Conservation (phyloP, 2,329 filamentous ascomycete genomes). For the Lecanicillium sp. region DNA sequence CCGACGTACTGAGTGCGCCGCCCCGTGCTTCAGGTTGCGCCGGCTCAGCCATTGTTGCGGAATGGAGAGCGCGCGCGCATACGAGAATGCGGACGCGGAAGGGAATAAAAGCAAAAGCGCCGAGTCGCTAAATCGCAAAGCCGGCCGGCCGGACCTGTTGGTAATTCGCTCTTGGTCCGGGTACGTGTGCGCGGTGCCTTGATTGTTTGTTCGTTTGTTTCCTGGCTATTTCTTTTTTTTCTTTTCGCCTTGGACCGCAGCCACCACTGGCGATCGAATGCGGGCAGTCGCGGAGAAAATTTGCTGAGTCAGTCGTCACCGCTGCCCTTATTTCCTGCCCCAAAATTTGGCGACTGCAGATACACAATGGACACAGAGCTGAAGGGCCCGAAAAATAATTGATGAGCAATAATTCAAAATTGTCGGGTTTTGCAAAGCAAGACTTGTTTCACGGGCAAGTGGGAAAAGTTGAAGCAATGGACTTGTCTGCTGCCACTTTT, state of each 20-base stretch:
- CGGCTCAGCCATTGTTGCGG: conserved; percentile 36
- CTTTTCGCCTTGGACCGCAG: not conserved
- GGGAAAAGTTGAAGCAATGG: not conserved
- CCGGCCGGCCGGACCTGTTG: too few relatives aligned
- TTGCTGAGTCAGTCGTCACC: conserved; percentile 34
- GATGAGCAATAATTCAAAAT: conserved; percentile 18
- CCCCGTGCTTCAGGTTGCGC: conserved; percentile 30
- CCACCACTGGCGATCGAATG: conserved; percentile 18
- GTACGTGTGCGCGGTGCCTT: too few relatives aligned
- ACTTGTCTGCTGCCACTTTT: conserved; percentile 7
- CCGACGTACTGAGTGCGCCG: conserved; percentile 31
- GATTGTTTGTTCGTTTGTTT: not conserved
- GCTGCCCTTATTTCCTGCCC: conserved; percentile 37
- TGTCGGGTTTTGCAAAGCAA: not conserved
- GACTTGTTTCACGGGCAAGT: not conserved
- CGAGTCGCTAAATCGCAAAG: not conserved
- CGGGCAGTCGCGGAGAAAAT: conserved; percentile 33
- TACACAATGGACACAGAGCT: conserved; percentile 32
- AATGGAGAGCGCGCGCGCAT: conserved; percentile 15
- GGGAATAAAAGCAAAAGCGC: conserved; percentile 14
- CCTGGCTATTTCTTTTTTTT: not conserved
- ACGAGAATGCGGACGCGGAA: conserved; percentile 16
- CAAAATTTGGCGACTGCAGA: conserved; percentile 30
- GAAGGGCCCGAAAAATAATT: conserved; percentile 18
- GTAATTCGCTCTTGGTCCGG: not conserved